Base-by-base conservation (phyloP, 2,329 filamentous ascomycete species). In the Aschersonia sp. region DNA sequence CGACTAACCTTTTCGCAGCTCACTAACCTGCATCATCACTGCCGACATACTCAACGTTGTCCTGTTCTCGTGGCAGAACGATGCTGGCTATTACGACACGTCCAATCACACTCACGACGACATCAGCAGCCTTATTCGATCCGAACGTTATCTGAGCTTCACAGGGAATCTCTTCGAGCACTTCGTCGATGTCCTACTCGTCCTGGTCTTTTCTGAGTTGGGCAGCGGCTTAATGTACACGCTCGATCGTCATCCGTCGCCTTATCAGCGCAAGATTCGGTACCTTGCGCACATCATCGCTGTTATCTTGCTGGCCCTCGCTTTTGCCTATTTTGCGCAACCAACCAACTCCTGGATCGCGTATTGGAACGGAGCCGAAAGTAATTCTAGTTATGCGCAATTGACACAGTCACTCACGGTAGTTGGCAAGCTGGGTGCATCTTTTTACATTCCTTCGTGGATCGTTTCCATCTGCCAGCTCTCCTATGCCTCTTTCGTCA, bases 101-200 rank as follows among this genome's bases (percentile, higher is more conserved):
- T 30, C 39, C 10, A 37, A 46, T 14, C 46, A 50, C 42, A 46
- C 46, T 2, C 49, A 47, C 44, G 49, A 50, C 30, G 44, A 50
- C 30, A 50, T 50, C 14, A 50, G 46, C 22, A 29, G 42, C 30
- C 32, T 50, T 1, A 50, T 50, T 22, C 46, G 49, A 7, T 48
- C 46, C 5, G 49, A 50, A 39, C 42, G 49, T 30, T 50, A 48
- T 40, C 45, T 50, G 32, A 50, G 49, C 42, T 50, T 50, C 37
- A 46, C 44, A 4, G 49, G 49, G 30, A 50, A 50, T n/a, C 42
- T 50, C 9, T 50, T 48, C 41, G 49, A 50, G 44, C 42, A 50
- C 30, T 22, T 48, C 1, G 46, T 48, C 31, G 49, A 48, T 22
- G 12, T 50, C 32, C 14, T 43, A 12, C 46, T 50, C 14, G 32